Base-by-base conservation (phyloP, 2,329 filamentous ascomycete genomes). In the Macrophomina tecta region DNA sequence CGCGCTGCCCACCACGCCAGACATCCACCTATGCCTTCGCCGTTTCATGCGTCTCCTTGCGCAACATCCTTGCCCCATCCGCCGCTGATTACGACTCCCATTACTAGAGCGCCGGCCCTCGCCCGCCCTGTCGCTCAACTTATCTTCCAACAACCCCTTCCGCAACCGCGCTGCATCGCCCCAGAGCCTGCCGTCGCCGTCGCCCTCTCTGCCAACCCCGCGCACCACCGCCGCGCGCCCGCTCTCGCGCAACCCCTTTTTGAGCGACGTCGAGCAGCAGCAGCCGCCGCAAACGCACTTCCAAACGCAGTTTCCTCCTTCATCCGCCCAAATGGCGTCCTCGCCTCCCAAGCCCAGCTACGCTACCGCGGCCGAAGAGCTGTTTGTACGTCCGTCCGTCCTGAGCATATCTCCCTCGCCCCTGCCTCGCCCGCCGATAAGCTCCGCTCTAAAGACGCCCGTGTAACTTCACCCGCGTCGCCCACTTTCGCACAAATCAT, bases 81-180 rank as follows among this genome's bases (percentile, higher is more conserved):
- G 45, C 58, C 45, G 58, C 74, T 76, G 73, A 75, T 74, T 70
- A 68, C 65, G 46, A 46, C 52, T 62, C 48, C 58, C 65, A 46
- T 62, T 53, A 67, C 61, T 64, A 70, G 80, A 81, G 67, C 78
- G 79, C 65, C 78, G 79, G 72, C 83, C 81, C 70, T 85, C 86
- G 72, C 78, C 85, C 70, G 84, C 83, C 71, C 82, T 90, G 75
- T 82, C 86, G 65, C 81, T 90, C 77, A 90, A 89, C 79, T 86
- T 93, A 67, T 80, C 81, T 74, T 89, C 89, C 78, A 93, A 93
- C 85, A 94, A 94, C 77, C 91, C 91, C 69, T 94, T 87, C 76
- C 89, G 91, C 82, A 92, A 92, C 79, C 88, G 90, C 74, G 87
- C 89, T 70, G 82, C 84, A 45, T 91, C 90, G 70, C 89, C 82